Percentiles rank a stretch among this genome's conserved stretches.
Evolutionary conservation across 1,139 yeast genomes (phyloP).

Genomic region (Geotrichum carabidarum): DNA sequence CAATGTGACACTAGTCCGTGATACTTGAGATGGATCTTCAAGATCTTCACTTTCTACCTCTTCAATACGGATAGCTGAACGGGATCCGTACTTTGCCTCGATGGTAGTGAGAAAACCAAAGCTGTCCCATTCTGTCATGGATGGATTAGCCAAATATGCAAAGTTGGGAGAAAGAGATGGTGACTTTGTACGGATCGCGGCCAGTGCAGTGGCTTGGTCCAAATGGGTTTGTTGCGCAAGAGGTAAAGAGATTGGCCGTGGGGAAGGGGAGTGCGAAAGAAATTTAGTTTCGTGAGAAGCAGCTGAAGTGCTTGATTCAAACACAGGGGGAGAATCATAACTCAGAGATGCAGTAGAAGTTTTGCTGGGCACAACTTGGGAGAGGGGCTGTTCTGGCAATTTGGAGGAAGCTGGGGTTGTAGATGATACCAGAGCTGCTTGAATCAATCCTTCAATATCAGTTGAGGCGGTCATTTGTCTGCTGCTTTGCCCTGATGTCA

Average conservation of each 20-base stretch:
- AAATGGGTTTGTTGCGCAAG: neutral
- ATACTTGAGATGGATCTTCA: neutral
- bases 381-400: neutral
- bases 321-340: neutral
- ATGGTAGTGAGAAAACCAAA: conserved; percentile 11
- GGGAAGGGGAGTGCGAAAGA: neutral
- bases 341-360: neutral
- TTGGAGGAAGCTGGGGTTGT: neutral
- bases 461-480: neutral
- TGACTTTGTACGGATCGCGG: conserved; percentile 6
- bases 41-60: neutral
- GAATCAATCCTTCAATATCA: conserved; percentile 7
- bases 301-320: neutral
- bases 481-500: neutral
- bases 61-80: neutral
- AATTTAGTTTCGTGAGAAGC: neutral
- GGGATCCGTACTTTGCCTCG: conserved; percentile 1
- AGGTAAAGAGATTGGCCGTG: neutral
- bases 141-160: conserved; percentile 12
- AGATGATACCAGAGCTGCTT: conserved; percentile 14
- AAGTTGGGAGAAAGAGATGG: conserved; percentile 16
- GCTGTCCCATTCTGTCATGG: conserved; percentile 15
- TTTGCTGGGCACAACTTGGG: neutral
- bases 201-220: neutral
- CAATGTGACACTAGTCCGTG: neutral